Conservation (phyloP, 768 basidiomycete genomes). For the Collybiopsis confluens region DNA sequence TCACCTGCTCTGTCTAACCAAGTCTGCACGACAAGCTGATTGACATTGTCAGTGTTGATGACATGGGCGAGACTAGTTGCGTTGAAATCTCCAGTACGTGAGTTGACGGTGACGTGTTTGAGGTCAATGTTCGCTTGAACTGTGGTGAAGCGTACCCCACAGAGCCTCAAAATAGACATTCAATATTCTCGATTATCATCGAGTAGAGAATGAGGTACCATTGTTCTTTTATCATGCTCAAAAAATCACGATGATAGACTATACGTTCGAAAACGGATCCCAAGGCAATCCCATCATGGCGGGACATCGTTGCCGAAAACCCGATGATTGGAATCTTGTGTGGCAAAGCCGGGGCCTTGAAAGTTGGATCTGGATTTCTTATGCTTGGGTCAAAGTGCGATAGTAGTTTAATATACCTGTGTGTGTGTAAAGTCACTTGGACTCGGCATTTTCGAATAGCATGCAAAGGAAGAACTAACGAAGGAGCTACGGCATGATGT, state of each 20-base stretch:
- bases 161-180: slow-evolving; percentile 52
- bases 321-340: slow-evolving; percentile 80
- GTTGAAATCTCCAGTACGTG: slow-evolving; percentile 76
- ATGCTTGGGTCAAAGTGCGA: slow-evolving; percentile 75
- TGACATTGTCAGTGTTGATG: slow-evolving; percentile 76
- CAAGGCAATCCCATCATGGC: slow-evolving; percentile 87
- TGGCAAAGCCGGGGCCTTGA: slow-evolving; percentile 30
- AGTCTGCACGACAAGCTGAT: slow-evolving; percentile 70
- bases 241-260: slow-evolving; percentile 87
- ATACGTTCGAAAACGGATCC: slow-evolving; percentile 87
- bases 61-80: slow-evolving; percentile 73
- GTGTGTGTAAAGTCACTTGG: background rate
- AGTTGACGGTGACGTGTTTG: slow-evolving; percentile 59
- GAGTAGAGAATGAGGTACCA: slow-evolving; percentile 48
- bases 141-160: slow-evolving; percentile 80
- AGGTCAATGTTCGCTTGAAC: slow-evolving; percentile 75
- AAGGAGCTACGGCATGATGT: slow-evolving; percentile 91
- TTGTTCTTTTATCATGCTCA: slow-evolving; percentile 89
- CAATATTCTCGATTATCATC: background rate
- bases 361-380: slow-evolving; percentile 43
- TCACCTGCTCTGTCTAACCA: slow-evolving; percentile 85
- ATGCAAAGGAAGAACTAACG: slow-evolving; percentile 52
- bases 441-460: background rate
- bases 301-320: slow-evolving; percentile 91
- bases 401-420: slow-evolving; percentile 76